Conservation (phyloP, 1,139 yeast genomes). For the Diutina rugosa region DNA sequence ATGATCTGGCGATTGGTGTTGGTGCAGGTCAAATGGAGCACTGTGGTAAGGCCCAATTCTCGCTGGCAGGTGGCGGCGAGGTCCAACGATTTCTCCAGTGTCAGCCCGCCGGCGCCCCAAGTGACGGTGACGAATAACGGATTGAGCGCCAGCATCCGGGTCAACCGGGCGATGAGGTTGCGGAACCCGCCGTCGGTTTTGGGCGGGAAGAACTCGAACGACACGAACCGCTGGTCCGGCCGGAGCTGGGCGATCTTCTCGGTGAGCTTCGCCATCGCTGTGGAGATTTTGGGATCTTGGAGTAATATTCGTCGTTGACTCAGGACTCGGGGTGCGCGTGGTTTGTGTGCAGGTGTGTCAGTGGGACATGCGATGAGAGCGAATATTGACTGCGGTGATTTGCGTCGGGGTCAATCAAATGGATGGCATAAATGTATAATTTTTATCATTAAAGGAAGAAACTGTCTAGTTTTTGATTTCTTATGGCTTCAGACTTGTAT, state of each 20-base stretch:
- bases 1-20: conserved; percentile 69
- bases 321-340: not conserved
- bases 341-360: not conserved
- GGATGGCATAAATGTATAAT: no score
- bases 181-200: conserved; percentile 81
- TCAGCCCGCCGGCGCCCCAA: conserved; percentile 99
- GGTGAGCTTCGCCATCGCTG: conserved; percentile 7
- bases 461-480: no score
- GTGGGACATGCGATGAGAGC: not conserved
- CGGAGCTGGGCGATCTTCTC: conserved; percentile 26
- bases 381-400: no score
- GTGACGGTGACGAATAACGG: conserved; percentile 89
- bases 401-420: no score
- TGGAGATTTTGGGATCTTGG: no score
- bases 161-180: conserved; percentile 73
- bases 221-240: conserved; percentile 51
- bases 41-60: conserved; percentile 71
- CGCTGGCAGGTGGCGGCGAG: conserved; percentile 68
- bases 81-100: conserved; percentile 76
- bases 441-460: no score
- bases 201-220: conserved; percentile 95
- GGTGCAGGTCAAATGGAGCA: conserved; percentile 92
- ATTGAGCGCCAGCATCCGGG: conserved; percentile 77
- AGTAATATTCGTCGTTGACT: not conserved
- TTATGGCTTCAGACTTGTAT: no score